A percentile compares a stretch with the other conserved stretches of the same genome.
These are phyloP conservation scores for Trichoderma sp. DNA, from an alignment of 2,329 filamentous ascomycete species.

Conservation along the genomic window DNA sequence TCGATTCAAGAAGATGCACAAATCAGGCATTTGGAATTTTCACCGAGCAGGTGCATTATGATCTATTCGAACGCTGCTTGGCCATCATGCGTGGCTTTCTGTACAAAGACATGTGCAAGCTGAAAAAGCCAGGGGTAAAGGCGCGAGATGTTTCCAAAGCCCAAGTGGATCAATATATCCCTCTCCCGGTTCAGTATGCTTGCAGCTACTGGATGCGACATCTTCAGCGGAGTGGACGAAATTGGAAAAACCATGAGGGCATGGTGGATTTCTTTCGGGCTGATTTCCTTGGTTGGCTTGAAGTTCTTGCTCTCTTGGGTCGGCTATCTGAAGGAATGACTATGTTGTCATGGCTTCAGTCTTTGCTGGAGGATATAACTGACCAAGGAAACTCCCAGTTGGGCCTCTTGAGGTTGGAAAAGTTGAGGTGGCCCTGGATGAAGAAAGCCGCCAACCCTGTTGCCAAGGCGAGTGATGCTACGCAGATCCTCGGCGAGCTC, in stretches of 20 bases:
- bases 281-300: background rate
- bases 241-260: background rate
- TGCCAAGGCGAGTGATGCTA: background rate
- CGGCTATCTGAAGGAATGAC: background rate
- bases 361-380: background rate
- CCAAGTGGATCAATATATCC: background rate
- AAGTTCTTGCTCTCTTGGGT: background rate
- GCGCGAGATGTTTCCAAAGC: background rate
- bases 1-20: background rate
- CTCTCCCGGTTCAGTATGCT: background rate
- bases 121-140: background rate
- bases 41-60: background rate
- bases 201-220: background rate
- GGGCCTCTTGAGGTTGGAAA: background rate
- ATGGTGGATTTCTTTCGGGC: background rate
- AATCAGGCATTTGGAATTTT: background rate
- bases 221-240: background rate
- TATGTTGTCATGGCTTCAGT: background rate
- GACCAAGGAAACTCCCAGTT: background rate
- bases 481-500: background rate
- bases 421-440: background rate
- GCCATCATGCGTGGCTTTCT: background rate
- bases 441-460: background rate
- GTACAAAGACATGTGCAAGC: background rate
- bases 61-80: background rate